Conservation (phyloP, 1,284 basidiomycete genomes). For the Trichosporon sp. region DNA sequence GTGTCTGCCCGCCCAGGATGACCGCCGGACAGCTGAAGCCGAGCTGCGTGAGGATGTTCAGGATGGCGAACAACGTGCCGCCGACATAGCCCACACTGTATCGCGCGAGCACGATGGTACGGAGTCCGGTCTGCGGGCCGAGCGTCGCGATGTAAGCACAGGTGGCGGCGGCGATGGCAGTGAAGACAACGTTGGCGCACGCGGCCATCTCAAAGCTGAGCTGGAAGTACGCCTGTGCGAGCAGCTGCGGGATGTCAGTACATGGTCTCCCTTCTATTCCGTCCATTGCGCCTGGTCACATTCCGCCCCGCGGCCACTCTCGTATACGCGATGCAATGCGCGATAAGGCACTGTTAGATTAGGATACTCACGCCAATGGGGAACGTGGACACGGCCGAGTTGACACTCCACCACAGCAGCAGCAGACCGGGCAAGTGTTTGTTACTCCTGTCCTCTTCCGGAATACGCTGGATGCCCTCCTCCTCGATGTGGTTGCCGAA, state of each 20-base stretch:
- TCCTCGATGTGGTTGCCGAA: slow-evolving; percentile 33
- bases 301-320: too few species aligned
- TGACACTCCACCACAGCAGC: slow-evolving; percentile 34
- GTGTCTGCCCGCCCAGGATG: slow-evolving; percentile 49
- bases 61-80: slow-evolving; percentile 55
- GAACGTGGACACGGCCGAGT: slow-evolving; percentile 54
- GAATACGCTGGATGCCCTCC: slow-evolving; percentile 33
- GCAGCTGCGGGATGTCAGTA: slow-evolving; percentile 29
- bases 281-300: too few species aligned
- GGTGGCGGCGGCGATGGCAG: slow-evolving; percentile 41
- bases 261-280: neutral
- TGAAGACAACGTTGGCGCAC: slow-evolving; percentile 43
- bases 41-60: slow-evolving; percentile 58
- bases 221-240: slow-evolving; percentile 55
- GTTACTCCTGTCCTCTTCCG: slow-evolving; percentile 25
- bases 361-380: slow-evolving; percentile 54
- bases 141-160: slow-evolving; percentile 57
- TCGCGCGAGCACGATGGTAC: slow-evolving; percentile 54
- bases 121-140: slow-evolving; percentile 59
- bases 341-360: too few species aligned
- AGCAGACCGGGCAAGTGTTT: slow-evolving; percentile 27
- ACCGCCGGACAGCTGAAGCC: slow-evolving; percentile 37
- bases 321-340: too few species aligned
- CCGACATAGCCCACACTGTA: slow-evolving; percentile 57
- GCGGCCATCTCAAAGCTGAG: slow-evolving; percentile 53